Evolutionary conservation across 2,329 filamentous ascomycete genomes (phyloP), one percentile per base, ranked within the genome.

Genomic region (Septoria linicola): DNA sequence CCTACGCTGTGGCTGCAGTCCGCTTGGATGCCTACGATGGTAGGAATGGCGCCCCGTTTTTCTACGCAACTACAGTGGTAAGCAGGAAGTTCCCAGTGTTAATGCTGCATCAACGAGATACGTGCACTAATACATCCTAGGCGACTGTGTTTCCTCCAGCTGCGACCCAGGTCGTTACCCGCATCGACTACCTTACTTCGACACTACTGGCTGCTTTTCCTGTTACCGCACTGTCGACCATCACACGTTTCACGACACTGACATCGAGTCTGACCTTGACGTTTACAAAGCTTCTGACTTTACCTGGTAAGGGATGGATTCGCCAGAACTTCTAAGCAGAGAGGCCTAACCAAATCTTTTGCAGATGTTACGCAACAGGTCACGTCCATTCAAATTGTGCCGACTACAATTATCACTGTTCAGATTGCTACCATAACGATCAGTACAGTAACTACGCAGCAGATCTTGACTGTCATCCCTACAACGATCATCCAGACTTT

Each of bases 121-220:
- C 5, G 10, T 8, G 21, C 2, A 27, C 17, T 27, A 27, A 27
- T 10, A 27, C 10, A 27, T 27, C 23, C 10, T 5, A 27, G 23
- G 25, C 41, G 17, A 43, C 30, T 8, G 10, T 43, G 16, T 34
- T 23, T 11, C 41, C 41, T 4, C 41, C 41, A 2, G 84, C 41
- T 8, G 41, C 41, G 1, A 43, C 41, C 19, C 41, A 30, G n/a
- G 5, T 32, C 8, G n/a, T 32, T 27, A 32, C 30, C 4, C 41
- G 31, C 17, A 35, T 34, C 27, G 31, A 13, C 19, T 32, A 31
- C 11, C 16, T 43, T 7, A 43, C 41, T 3, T 14, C 25, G 5
- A 43, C 41, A 2, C 13, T 43, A 8, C 41, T 43, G 1, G 23
- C 27, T 17, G 25, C 41, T n/a, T 19, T 43, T 13, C 41, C 41